Conservation (phyloP, 306 rosid species). For the Casuarina equisetifolia region DNA sequence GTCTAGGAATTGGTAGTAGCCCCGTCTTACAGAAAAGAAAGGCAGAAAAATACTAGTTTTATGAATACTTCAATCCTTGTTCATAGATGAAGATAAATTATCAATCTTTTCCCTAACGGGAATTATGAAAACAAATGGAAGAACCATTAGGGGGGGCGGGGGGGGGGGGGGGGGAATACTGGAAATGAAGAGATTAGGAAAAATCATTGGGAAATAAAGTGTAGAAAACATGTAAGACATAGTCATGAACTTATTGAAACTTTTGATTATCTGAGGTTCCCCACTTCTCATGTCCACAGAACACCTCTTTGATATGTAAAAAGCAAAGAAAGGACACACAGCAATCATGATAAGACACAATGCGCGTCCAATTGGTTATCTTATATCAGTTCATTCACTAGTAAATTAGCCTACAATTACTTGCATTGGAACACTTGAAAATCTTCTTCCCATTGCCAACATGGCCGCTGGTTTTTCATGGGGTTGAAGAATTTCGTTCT, state of each 20-base stretch:
- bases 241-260: conserved; percentile 9
- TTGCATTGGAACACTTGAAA: too few relatives aligned
- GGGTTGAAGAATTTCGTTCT: too few relatives aligned
- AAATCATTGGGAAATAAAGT: not conserved
- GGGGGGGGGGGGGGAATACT: not conserved
- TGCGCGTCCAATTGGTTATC: conserved; percentile 21
- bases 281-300: conserved; percentile 9
- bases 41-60: too few relatives aligned
- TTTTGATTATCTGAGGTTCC: conserved; percentile 5
- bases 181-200: not conserved
- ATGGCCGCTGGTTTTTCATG: too few relatives aligned
- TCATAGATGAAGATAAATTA: not conserved
- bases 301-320: conserved; percentile 5
- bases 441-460: too few relatives aligned
- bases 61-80: not conserved
- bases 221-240: not conserved
- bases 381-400: conserved; percentile 30
- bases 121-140: not conserved
- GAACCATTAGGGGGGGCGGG: not conserved
- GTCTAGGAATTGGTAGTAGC: not conserved
- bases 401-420: conserved; percentile 1
- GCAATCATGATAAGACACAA: conserved; percentile 22
- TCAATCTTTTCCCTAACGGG: not conserved
- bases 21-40: too few relatives aligned
- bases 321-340: conserved; percentile 1